Conservation (phyloP, 257 asterid genomes). For the Capsicum pubescens region DNA sequence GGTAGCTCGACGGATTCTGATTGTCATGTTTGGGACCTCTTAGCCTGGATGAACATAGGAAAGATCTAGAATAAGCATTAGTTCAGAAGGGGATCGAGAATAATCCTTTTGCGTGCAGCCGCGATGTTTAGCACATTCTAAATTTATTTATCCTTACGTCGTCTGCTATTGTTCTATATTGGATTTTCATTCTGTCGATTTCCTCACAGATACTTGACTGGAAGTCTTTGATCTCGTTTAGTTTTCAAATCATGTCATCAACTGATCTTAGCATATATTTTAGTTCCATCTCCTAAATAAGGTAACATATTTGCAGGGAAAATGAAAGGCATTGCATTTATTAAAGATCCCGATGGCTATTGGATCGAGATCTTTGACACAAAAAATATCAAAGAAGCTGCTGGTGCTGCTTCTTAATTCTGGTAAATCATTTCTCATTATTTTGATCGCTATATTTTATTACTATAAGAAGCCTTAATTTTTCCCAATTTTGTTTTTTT, state of each 20-base stretch:
- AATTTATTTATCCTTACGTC: neutral
- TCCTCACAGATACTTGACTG: neutral
- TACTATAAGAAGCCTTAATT: neutral
- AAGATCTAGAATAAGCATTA: neutral
- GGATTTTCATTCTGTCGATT: neutral
- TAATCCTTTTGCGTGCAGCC: too few species aligned
- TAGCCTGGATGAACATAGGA: neutral
- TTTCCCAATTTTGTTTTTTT: neutral
- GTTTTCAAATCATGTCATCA: neutral
- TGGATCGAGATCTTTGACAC: constrained; percentile 91
- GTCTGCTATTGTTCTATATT: neutral
- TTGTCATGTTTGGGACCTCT: neutral
- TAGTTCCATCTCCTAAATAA: constrained; percentile 19
- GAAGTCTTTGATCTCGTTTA: neutral
- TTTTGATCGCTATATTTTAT: neutral
- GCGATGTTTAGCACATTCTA: neutral
- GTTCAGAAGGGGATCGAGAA: neutral
- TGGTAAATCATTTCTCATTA: neutral
- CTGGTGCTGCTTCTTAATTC: constrained; percentile 61
- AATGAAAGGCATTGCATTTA: constrained; percentile 75
- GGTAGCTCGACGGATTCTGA: neutral
- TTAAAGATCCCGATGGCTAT: constrained; percentile 95
- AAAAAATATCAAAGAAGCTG: constrained; percentile 46
- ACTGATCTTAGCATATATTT: constrained; percentile 17
- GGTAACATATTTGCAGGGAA: constrained; percentile 57